phyloP scores from a whole-genome alignment of 1,284 basidiomycete genomes.

The Ceratobasidium sp. region DNA sequence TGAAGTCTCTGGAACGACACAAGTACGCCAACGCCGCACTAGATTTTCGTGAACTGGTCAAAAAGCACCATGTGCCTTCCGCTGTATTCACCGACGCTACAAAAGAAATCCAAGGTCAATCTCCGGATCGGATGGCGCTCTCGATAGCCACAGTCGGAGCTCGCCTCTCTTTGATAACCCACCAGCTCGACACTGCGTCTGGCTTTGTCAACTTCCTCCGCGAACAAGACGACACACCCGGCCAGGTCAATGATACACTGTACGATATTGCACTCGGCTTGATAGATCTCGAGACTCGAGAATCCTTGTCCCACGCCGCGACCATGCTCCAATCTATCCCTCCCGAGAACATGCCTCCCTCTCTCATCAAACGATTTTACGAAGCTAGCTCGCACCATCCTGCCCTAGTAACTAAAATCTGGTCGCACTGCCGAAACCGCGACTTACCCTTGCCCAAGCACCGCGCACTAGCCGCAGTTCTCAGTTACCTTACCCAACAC shows the following conservation, averaged over 20 bases:
- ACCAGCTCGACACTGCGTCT: neutral
- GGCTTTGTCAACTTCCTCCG: neutral
- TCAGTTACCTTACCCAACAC: neutral
- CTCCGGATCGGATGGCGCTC: neutral
- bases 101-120: neutral
- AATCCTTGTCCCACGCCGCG: constrained; percentile 7
- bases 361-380: constrained; percentile 1
- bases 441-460: neutral
- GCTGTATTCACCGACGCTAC: neutral
- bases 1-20: neutral
- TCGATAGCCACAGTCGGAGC: constrained; percentile 18
- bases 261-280: neutral
- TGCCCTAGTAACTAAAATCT: constrained; percentile 1
- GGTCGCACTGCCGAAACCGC: neutral
- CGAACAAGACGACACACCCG: neutral
- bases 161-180: neutral
- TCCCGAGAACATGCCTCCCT: neutral
- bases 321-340: neutral
- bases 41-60: neutral
- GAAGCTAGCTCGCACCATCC: neutral
- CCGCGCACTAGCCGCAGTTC: neutral
- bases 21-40: neutral
- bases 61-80: neutral
- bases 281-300: constrained; percentile 1
- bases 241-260: neutral